phyloP scores from a whole-genome alignment of 345 rosid genomes.

The Reutealis trisperma region DNA sequence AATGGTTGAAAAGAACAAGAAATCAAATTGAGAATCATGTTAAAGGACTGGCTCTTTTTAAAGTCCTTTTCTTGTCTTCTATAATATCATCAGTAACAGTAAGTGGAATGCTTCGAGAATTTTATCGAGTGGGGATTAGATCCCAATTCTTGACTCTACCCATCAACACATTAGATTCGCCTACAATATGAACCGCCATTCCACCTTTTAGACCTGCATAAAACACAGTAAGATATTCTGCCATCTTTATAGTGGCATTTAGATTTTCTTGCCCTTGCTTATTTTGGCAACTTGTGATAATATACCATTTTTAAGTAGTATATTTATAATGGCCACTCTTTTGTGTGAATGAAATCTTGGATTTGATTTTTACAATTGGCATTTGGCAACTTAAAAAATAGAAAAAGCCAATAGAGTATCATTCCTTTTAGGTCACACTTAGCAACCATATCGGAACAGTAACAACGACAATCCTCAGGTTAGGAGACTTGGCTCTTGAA shows the following conservation, averaged over 20 bases:
- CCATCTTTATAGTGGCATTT: conserved; percentile 13
- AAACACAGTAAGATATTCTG: conserved; percentile 34
- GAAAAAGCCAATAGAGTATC: neutral
- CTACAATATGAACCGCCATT: conserved; percentile 17
- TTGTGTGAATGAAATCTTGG: conserved; percentile 16
- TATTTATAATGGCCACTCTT: conserved; percentile 26
- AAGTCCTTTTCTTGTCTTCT: conserved; percentile 35
- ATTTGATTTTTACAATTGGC: conserved; percentile 14
- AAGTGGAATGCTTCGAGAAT: conserved; percentile 27
- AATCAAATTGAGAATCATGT: conserved; percentile 26
- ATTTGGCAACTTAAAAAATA: neutral
- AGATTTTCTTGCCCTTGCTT: conserved; percentile 23
- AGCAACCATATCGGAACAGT: neutral
- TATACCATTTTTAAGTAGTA: conserved; percentile 21
- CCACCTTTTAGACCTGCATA: conserved; percentile 17
- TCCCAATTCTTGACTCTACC: conserved; percentile 29
- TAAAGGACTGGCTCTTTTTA: conserved; percentile 26
- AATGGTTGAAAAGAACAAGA: conserved; percentile 24
- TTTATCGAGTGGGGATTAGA: conserved; percentile 47
- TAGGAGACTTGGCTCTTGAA: neutral
- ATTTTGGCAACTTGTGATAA: conserved; percentile 40
- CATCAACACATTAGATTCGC: conserved; percentile 30
- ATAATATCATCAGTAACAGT: conserved; percentile 32
- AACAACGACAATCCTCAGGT: neutral
- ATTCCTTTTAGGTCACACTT: neutral